Conservation (phyloP, 164 flowering plant genomes). For the Aristolochia fimbriata region DNA sequence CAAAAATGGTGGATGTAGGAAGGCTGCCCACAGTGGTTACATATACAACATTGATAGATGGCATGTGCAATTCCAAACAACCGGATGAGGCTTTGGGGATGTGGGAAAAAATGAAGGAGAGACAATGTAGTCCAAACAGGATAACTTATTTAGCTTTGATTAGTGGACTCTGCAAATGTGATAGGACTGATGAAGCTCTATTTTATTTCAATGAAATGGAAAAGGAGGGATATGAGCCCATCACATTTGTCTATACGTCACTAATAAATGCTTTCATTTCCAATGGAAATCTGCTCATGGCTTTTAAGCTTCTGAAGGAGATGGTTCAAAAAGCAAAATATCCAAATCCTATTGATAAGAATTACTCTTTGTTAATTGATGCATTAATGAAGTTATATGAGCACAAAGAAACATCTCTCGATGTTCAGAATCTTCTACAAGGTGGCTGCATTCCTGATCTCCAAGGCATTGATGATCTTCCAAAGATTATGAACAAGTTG, state of each 20-base stretch:
- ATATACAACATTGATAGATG: constrained; percentile 69
- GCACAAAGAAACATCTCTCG: constrained; percentile 35
- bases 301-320: constrained; percentile 38
- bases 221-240: constrained; percentile 46
- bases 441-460: constrained; percentile 34
- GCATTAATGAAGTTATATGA: constrained; percentile 30
- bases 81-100: constrained; percentile 56
- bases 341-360: constrained; percentile 41
- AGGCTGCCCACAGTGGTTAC: constrained; percentile 60
- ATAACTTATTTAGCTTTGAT: constrained; percentile 66
- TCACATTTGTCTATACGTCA: constrained; percentile 40
- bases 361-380: constrained; percentile 22
- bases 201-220: constrained; percentile 52
- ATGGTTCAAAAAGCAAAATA: constrained; percentile 36
- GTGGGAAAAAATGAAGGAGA: constrained; percentile 58
- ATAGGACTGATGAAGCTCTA: constrained; percentile 33
- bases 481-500: background rate
- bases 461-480: constrained; percentile 4
- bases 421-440: constrained; percentile 34
- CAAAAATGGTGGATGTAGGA: constrained; percentile 43
- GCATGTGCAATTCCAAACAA: constrained; percentile 54
- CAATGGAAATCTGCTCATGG: constrained; percentile 21
- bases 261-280: constrained; percentile 42
- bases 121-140: constrained; percentile 55
- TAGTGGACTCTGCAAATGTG: constrained; percentile 76